A percentile compares a stretch with the other conserved stretches of the same genome.
These are phyloP conservation scores for Suhomyces kunorum DNA, from an alignment of 1,139 yeast genomes.

Conservation along the genomic window DNA sequence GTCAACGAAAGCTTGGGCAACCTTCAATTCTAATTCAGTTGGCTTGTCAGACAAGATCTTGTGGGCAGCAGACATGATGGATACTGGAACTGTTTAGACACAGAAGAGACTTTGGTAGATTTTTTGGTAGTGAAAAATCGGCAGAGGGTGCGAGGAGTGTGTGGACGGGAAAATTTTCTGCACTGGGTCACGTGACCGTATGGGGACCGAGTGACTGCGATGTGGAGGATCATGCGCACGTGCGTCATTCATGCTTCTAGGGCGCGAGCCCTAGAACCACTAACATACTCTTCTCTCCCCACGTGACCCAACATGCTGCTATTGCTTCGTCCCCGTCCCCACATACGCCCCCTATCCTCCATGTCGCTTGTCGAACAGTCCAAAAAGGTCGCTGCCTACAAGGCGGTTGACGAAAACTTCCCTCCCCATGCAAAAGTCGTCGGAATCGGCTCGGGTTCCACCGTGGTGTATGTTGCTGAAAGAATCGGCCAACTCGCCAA, in stretches of 20 bases:
- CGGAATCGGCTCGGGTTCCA: slow-evolving; percentile 96
- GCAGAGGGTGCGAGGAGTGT: slow-evolving; percentile 12
- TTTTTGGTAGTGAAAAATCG: slow-evolving; percentile 9
- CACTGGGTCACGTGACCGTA: slow-evolving; percentile 3
- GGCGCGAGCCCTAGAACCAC: background rate
- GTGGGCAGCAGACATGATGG: slow-evolving; percentile 88
- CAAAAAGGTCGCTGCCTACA: slow-evolving; percentile 84
- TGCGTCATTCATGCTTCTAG: background rate
- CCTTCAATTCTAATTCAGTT: slow-evolving; percentile 98
- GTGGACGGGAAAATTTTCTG: slow-evolving; percentile 14
- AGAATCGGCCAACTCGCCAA: slow-evolving; percentile 73
- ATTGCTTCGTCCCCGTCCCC: background rate
- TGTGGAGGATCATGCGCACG: no score
- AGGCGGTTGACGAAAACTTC: slow-evolving; percentile 89
- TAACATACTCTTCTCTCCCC: no score
- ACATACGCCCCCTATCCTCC: slow-evolving; percentile 1
- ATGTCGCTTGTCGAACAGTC: slow-evolving; percentile 55
- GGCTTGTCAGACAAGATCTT: slow-evolving; percentile 92
- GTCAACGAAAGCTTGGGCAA: slow-evolving; percentile 98
- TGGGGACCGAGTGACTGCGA: background rate
- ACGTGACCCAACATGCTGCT: slow-evolving; percentile 3
- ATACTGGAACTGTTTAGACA: slow-evolving; percentile 14
- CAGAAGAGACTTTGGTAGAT: slow-evolving; percentile 10
- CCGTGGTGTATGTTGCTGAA: slow-evolving; percentile 95
- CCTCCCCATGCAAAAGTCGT: slow-evolving; percentile 69